Base-by-base conservation (phyloP, 169 alveolate species). In the Babesia bovis region DNA sequence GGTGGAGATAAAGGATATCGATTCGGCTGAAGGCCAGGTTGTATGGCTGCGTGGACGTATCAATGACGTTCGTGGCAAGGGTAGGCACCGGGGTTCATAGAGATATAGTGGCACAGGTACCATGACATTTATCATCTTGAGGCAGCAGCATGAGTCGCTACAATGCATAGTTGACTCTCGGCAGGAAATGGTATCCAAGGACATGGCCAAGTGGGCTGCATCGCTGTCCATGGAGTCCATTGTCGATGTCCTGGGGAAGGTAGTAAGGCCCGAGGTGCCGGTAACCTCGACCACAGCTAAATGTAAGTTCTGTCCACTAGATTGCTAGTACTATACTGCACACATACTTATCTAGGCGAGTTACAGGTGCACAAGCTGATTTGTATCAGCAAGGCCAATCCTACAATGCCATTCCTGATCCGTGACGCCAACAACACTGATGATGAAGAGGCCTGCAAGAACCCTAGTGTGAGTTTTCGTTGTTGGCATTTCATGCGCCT, bases 361-460 rank as follows among this genome's bases (percentile, higher is more conserved):
- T 68, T 96, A 35, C 83, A 86, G 26, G 93, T 94, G 49, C 75
- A 82, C 63, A 94, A 93, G 72, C 58, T 94, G 69, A 94, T 79
- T 87, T 91, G 97, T 59, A 91, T 94, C 47, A 83, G 94, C 42
- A 70, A 88, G 87, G 89, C 95, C 88, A 23, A 33, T 90, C 92
- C 65, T 51, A 95, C 89, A 51, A 90, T 97, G 68, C 99, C 99
- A 6, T 96, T 97, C 92, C 94, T 95, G 84, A 77, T 97, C 41
- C 94, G 94, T 36, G 99, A 97, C 89, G 99, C 99, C 15, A 93
- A 92, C 85, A 79, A 90, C 75, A 84, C 95, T 74, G 93, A 91
- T 68, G 86, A 90, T 63, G 82, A 63, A 49, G 97, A 90, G 70
- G 92, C 81, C 44, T 86, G 81, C 55, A 49, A 77, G 49, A 67